A percentile compares a stretch with the other conserved stretches of the same genome.
Conservation (phyloP, 2,329 filamentous ascomycete species). For the Colletotrichum gloeosporioides region DNA sequence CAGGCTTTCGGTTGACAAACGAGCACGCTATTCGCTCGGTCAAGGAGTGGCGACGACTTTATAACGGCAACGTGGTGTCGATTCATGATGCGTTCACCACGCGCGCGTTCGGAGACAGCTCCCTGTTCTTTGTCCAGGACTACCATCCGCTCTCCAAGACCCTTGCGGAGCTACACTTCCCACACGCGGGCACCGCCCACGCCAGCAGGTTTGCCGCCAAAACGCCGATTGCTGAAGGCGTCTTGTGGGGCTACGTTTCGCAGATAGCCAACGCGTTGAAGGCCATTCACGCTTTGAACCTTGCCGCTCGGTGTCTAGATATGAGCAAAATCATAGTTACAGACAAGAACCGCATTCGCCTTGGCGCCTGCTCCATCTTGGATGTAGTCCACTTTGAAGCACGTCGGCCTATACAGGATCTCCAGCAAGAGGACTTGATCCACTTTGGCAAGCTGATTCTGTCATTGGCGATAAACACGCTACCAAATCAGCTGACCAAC, state of each 20-base stretch:
- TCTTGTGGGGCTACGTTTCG: slow-evolving; percentile 90
- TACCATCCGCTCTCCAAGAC: slow-evolving; percentile 93
- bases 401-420: slow-evolving; percentile 70
- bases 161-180: slow-evolving; percentile 81
- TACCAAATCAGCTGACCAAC: slow-evolving; percentile 60
- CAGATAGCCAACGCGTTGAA: slow-evolving; percentile 90
- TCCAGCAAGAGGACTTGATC: slow-evolving; percentile 87
- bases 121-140: slow-evolving; percentile 90
- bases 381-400: slow-evolving; percentile 87
- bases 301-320: slow-evolving; percentile 87
- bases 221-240: slow-evolving; percentile 67
- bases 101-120: slow-evolving; percentile 91
- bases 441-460: slow-evolving; percentile 86
- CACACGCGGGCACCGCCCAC: slow-evolving; percentile 38
- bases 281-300: slow-evolving; percentile 78
- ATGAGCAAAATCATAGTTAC: slow-evolving; percentile 89
- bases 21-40: slow-evolving; percentile 87
- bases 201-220: slow-evolving; percentile 51
- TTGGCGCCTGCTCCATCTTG: slow-evolving; percentile 87
- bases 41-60: slow-evolving; percentile 87
- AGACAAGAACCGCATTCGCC: slow-evolving; percentile 85
- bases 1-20: slow-evolving; percentile 84
- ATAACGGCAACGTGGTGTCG: slow-evolving; percentile 81
- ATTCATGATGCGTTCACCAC: slow-evolving; percentile 94
- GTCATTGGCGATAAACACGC: slow-evolving; percentile 76